These are phyloP conservation scores for Cadophora malorum DNA, from an alignment of 2,329 filamentous ascomycete species.

Conservation along the genomic window DNA sequence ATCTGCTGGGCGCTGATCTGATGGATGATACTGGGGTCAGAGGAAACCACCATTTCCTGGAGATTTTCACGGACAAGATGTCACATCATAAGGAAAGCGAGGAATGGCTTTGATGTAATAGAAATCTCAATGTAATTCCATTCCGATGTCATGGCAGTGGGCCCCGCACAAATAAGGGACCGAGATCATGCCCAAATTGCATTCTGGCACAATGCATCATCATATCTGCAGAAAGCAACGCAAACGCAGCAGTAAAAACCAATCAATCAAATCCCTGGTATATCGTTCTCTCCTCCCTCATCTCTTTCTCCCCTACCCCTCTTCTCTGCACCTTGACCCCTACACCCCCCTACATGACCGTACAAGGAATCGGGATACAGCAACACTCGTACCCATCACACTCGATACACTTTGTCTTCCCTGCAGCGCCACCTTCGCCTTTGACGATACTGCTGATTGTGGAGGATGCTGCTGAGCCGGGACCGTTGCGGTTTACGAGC, in stretches of 20 bases:
- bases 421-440: slow-evolving; percentile 50
- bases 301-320: slow-evolving; percentile 5
- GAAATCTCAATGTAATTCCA: not conserved
- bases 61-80: not conserved
- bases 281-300: not conserved
- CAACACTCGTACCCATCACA: slow-evolving; percentile 60
- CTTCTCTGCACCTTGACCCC: not conserved
- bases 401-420: slow-evolving; percentile 56
- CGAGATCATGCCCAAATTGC: not conserved
- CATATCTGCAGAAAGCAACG: not conserved
- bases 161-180: not conserved
- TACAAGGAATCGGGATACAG: slow-evolving; percentile 60
- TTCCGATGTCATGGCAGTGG: not conserved
- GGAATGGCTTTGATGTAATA: not conserved
- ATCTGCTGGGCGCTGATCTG: not conserved
- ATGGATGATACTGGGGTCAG: not conserved
- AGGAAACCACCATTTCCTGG: no score
- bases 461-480: slow-evolving; percentile 56
- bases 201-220: no score
- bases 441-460: slow-evolving; percentile 59
- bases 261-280: no score
- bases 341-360: slow-evolving; percentile 50
- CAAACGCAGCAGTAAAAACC: not conserved
- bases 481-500: slow-evolving; percentile 53
- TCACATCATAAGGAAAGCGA: not conserved